These are phyloP conservation scores for Microdochium nivale DNA, from an alignment of 2,329 filamentous ascomycete genomes.

Conservation along the genomic window DNA sequence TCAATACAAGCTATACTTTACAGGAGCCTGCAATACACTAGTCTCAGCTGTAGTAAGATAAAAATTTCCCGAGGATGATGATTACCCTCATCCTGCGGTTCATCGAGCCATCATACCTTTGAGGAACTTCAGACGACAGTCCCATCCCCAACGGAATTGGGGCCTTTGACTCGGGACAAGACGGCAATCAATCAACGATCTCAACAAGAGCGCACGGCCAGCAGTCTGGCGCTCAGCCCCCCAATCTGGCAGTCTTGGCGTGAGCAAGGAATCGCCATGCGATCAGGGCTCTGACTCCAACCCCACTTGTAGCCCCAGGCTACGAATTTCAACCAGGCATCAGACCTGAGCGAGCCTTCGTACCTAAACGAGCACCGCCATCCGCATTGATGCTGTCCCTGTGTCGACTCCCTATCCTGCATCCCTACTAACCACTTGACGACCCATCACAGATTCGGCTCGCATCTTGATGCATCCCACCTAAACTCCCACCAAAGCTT, in stretches of 20 bases:
- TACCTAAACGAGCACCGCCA: neutral
- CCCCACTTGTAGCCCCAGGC: neutral
- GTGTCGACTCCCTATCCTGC: too few relatives aligned
- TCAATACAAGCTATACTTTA: neutral
- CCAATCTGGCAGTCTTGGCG: neutral
- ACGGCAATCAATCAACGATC: neutral
- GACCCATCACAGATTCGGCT: too few relatives aligned
- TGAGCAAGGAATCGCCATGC: neutral
- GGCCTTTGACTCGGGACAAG: neutral
- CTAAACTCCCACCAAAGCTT: neutral
- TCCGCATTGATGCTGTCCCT: neutral
- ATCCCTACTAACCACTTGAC: too few relatives aligned
- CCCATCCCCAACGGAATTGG: neutral
- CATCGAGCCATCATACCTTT: neutral
- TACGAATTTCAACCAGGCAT: neutral
- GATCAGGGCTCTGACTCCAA: neutral
- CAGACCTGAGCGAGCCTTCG: neutral
- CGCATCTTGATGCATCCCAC: neutral
- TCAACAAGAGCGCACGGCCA: neutral
- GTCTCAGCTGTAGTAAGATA: neutral
- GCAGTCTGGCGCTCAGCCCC: neutral
- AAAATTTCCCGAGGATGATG: neutral
- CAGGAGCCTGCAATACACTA: neutral
- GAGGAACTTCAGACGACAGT: neutral
- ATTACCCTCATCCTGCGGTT: neutral